These are phyloP conservation scores for Draba incana DNA, from an alignment of 345 rosid species.

Conservation along the genomic window DNA sequence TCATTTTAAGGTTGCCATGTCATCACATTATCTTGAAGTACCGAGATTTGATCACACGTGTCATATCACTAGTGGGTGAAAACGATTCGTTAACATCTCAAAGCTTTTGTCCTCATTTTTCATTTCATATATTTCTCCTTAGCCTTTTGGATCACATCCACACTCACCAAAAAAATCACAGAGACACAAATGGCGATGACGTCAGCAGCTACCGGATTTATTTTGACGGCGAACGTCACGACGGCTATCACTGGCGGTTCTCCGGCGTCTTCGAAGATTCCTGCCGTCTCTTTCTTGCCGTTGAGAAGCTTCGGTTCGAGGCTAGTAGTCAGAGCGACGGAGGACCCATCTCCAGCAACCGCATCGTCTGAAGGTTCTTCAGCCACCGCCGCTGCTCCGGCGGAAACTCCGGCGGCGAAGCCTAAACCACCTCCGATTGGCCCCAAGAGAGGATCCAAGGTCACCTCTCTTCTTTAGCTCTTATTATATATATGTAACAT, in stretches of 20 bases:
- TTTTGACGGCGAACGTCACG: conserved; percentile 48
- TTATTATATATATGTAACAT: neutral
- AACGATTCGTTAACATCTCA: conserved; percentile 46
- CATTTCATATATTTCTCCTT: neutral
- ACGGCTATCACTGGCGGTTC: conserved; percentile 23
- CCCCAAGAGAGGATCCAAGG: conserved; percentile 96
- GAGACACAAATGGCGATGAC: conserved; percentile 59
- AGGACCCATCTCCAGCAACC: conserved; percentile 51
- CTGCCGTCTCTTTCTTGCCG: conserved; percentile 35
- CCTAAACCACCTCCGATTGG: conserved; percentile 80
- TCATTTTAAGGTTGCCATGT: conserved; percentile 22
- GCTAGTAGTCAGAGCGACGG: conserved; percentile 66
- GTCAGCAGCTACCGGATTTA: conserved; percentile 73
- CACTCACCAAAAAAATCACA: neutral
- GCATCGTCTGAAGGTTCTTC: conserved; percentile 44
- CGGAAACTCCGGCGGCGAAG: conserved; percentile 50
- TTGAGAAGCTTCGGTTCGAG: conserved; percentile 45
- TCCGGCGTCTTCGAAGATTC: conserved; percentile 52
- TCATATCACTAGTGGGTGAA: conserved; percentile 60
- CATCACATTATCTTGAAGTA: conserved; percentile 40
- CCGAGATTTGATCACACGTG: conserved; percentile 60
- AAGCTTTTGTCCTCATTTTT: conserved; percentile 24
- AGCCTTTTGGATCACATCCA: conserved; percentile 25
- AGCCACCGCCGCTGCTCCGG: conserved; percentile 38
- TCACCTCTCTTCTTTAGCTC: conserved; percentile 23